Base-by-base conservation (phyloP, 2,329 filamentous ascomycete genomes). In the Kalmusia sp. region DNA sequence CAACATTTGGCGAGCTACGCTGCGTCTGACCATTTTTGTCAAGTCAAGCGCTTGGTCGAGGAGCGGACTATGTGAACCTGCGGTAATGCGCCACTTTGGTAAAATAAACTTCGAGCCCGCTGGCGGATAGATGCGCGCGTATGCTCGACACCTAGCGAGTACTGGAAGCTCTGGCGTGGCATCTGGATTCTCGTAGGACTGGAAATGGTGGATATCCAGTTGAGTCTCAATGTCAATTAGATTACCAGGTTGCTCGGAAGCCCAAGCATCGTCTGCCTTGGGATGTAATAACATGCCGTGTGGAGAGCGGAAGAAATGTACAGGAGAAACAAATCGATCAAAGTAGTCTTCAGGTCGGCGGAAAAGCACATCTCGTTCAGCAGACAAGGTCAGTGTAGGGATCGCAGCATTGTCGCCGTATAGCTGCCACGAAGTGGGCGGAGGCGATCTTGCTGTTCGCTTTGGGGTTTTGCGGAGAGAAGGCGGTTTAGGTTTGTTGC, bases 261-360 rank as follows among this genome's bases (percentile, higher is more conserved):
- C 65, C n/a, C 62, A 48, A 6, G 52, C 30, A 30, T 74, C 59
- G 22, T 69, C 68, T 11, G 58, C 47, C 8, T 60, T 57, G 9
- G 70, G 65, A 40, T 58, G 60, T 11, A 67, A 17, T 17, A 73
- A 51, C 17, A 69, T 59, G 12, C 61, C 67, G 31, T 68, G 65
- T 5, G 79, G 70, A 1, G 79, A 79, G 43, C 80, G 78, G 54
- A 83, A 81, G 67, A 81, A 81, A 37, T 80, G 73, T 3, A 79
- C 69, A 3, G 80, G 79, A 5, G 79, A 81, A 1, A 78, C 79
- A 58, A 82, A 82, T 3, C 77, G 75, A 59, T 82, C 80, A 51
- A 80, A 80, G 52, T 74, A 80, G 46, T 77, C 64, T 34, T 76
- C 74, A 9, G 75, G 69, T 38, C 70, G 75, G 8, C 63, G 58